A percentile compares a stretch with the other conserved stretches of the same genome.
phyloP scores from a whole-genome alignment of 768 basidiomycete genomes.

The Phlegmacium glaucopus region DNA sequence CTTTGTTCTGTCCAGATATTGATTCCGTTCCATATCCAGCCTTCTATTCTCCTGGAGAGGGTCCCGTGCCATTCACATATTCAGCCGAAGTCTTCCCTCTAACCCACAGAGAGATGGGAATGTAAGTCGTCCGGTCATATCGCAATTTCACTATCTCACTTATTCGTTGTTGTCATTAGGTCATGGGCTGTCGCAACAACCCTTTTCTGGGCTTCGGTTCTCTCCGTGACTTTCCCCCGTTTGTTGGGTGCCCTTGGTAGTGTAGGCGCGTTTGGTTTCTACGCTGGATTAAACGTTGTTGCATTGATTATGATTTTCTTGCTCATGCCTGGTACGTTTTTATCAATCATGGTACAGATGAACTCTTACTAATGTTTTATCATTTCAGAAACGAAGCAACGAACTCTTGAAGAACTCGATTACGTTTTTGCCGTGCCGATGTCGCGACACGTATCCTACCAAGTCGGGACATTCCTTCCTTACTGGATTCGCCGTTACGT shows the following conservation, averaged over 20 bases:
- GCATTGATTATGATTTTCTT: constrained; percentile 57
- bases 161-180: constrained; percentile 29
- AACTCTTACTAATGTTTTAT: not conserved
- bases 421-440: constrained; percentile 53
- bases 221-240: constrained; percentile 58
- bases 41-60: constrained; percentile 84
- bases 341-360: not conserved
- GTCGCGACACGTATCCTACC: constrained; percentile 40
- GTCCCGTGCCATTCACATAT: constrained; percentile 88
- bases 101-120: constrained; percentile 67
- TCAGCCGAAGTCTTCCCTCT: constrained; percentile 92
- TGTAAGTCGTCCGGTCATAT: constrained; percentile 29
- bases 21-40: constrained; percentile 21
- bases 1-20: not conserved
- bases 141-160: constrained; percentile 21
- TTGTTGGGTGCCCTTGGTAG: constrained; percentile 42
- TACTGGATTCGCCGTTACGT: constrained; percentile 49
- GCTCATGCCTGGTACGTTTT: constrained; percentile 43
- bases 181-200: constrained; percentile 53
- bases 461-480: constrained; percentile 41
- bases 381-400: constrained; percentile 44
- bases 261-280: constrained; percentile 54
- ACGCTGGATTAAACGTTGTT: constrained; percentile 46
- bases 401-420: constrained; percentile 49
- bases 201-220: constrained; percentile 51